phyloP scores from a whole-genome alignment of 2,329 filamentous ascomycete genomes.

The Colletotrichum tamarilloi region DNA sequence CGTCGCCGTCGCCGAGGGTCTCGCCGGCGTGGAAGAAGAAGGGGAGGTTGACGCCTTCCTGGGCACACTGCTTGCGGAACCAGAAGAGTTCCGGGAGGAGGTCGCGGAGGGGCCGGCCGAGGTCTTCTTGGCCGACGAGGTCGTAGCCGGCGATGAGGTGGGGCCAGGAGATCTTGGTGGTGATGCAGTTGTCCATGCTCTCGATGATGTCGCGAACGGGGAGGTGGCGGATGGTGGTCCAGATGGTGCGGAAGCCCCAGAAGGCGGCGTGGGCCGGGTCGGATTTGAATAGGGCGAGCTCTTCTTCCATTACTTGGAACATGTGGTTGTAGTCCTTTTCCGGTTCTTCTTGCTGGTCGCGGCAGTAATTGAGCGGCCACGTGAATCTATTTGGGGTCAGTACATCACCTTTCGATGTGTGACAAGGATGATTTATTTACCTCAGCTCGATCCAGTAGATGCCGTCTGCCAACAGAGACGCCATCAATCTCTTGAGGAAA shows the following conservation, averaged over 20 bases:
- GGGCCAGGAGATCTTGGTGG: conserved; percentile 78
- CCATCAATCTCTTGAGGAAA: conserved; percentile 75
- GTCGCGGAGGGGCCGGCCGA: conserved; percentile 76
- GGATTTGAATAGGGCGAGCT: conserved; percentile 76
- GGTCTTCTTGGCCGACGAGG: conserved; percentile 84
- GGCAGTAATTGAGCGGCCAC: conserved; percentile 74
- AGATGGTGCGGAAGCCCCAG: conserved; percentile 83
- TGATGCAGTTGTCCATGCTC: conserved; percentile 84
- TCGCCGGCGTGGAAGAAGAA: conserved; percentile 93
- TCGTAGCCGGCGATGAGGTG: conserved; percentile 84
- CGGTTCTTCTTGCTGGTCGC: conserved; percentile 65
- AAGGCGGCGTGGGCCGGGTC: conserved; percentile 69
- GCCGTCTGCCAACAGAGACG: conserved; percentile 75
- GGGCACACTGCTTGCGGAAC: conserved; percentile 82
- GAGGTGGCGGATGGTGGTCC: conserved; percentile 74
- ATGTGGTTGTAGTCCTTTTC: conserved; percentile 73
- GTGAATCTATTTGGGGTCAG: conserved; percentile 58
- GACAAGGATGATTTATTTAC: conserved; percentile 31
- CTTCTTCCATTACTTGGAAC: conserved; percentile 77
- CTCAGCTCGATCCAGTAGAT: conserved; percentile 81
- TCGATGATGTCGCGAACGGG: conserved; percentile 75
- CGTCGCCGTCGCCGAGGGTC: conserved; percentile 65
- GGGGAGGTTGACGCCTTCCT: conserved; percentile 79
- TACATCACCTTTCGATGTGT: too few species aligned
- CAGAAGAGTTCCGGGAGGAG: conserved; percentile 83